Evolutionary conservation across 2,329 filamentous ascomycete species (phyloP).

Genomic region (Penicillium sp.): DNA sequence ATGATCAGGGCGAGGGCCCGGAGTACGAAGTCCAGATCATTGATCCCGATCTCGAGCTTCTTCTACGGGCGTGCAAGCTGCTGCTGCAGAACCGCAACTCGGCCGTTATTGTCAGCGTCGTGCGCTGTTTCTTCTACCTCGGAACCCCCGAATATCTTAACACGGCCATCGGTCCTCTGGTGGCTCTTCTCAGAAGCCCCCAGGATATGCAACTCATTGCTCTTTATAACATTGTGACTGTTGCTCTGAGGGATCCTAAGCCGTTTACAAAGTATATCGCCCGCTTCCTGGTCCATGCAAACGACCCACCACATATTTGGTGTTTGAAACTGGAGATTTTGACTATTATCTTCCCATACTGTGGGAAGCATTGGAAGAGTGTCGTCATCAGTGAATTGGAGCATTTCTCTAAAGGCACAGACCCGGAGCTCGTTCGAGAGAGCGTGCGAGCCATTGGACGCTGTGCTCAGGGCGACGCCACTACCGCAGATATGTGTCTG

Average conservation of each 20-base stretch:
- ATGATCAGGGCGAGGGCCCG: constrained; percentile 52
- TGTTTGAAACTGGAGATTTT: constrained; percentile 89
- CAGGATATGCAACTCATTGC: constrained; percentile 89
- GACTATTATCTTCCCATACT: constrained; percentile 87
- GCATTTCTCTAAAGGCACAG: constrained; percentile 80
- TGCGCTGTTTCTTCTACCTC: constrained; percentile 82
- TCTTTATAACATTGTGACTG: constrained; percentile 93
- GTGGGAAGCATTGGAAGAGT: constrained; percentile 75
- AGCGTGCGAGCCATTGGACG: constrained; percentile 91
- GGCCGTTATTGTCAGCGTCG: constrained; percentile 86
- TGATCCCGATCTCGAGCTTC: constrained; percentile 80
- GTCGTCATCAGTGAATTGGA: constrained; percentile 91
- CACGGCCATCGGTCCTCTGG: constrained; percentile 78
- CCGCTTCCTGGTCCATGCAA: constrained; percentile 85
- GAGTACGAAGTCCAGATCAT: constrained; percentile 65
- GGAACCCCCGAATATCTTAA: constrained; percentile 79
- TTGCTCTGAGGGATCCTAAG: constrained; percentile 75
- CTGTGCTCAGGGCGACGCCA: constrained; percentile 79
- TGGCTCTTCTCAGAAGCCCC: constrained; percentile 82
- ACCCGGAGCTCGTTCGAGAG: constrained; percentile 81
- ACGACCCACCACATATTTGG: constrained; percentile 82
- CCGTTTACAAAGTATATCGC: constrained; percentile 87
- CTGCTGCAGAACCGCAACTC: constrained; percentile 91
- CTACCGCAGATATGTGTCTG: constrained; percentile 78
- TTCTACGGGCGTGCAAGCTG: constrained; percentile 80